Percentiles rank a stretch among this genome's conserved stretches.
Evolutionary conservation across 495 filamentous ascomycete genomes (phyloP).

Genomic region (Xeromyces bisporus): DNA sequence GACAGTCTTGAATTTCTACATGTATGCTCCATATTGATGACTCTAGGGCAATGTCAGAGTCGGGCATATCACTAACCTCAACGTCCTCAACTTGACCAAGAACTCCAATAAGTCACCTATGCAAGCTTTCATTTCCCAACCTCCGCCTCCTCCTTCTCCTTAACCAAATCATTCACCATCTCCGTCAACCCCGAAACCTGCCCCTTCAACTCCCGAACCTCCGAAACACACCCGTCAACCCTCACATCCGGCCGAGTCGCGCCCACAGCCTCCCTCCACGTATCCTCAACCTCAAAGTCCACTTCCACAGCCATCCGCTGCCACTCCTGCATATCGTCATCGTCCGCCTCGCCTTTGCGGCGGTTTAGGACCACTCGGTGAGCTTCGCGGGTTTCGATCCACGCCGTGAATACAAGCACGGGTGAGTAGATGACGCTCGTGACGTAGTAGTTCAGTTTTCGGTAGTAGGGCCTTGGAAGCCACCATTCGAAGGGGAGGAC

Average conservation of each 20-base stretch:
- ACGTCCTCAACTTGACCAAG: no score
- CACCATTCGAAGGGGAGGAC: conserved; percentile 90
- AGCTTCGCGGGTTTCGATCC: conserved; percentile 55
- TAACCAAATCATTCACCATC: conserved; percentile 30
- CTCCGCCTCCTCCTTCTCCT: conserved; percentile 6
- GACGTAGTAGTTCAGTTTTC: conserved; percentile 64
- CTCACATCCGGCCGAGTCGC: conserved; percentile 62
- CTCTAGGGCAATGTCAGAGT: no score
- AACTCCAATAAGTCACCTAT: no score
- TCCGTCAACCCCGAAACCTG: conserved; percentile 55
- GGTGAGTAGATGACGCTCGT: conserved; percentile 83
- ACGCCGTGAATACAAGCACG: conserved; percentile 61
- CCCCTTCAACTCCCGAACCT: conserved; percentile 48
- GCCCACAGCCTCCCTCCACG: conserved; percentile 62
- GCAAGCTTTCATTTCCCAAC: neutral
- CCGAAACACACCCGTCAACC: conserved; percentile 47
- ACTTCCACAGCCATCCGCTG: conserved; percentile 58
- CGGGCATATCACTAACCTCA: no score
- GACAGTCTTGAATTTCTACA: no score
- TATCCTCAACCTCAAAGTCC: conserved; percentile 65
- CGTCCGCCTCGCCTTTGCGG: conserved; percentile 68
- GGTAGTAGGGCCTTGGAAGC: conserved; percentile 52
- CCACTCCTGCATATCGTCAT: conserved; percentile 83
- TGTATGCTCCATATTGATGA: no score
- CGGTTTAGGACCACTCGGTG: conserved; percentile 52